Evolutionary conservation across 139 green algal species (phyloP).

Genomic region (Zygnema circumcarinatum): DNA sequence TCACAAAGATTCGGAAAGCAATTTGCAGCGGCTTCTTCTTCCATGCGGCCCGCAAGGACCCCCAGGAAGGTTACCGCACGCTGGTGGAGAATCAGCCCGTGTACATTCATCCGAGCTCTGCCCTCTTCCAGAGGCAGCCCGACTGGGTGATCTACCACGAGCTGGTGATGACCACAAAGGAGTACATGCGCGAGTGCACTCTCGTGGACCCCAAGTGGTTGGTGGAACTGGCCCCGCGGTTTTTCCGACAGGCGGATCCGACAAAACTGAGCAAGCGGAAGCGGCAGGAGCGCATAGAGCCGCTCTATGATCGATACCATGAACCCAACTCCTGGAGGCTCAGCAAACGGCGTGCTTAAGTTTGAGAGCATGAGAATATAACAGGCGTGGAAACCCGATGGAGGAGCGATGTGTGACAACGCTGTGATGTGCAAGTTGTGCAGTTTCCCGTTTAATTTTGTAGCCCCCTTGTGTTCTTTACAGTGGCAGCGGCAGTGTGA

Average conservation of each 20-base stretch:
- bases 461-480: not conserved
- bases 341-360: constrained; percentile 52
- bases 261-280: constrained; percentile 92
- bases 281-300: constrained; percentile 93
- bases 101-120: constrained; percentile 62
- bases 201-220: constrained; percentile 97
- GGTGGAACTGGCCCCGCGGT: constrained; percentile 93
- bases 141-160: constrained; percentile 91
- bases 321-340: constrained; percentile 74
- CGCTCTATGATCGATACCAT: constrained; percentile 91
- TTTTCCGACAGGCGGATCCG: constrained; percentile 93
- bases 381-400: too few relatives aligned
- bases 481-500: not conserved
- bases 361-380: not conserved
- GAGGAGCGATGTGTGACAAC: too few relatives aligned
- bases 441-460: not conserved
- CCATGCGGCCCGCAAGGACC: constrained; percentile 79
- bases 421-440: too few relatives aligned
- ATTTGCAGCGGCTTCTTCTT: constrained; percentile 72
- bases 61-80: constrained; percentile 83
- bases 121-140: constrained; percentile 80
- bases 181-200: constrained; percentile 75
- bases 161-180: constrained; percentile 69
- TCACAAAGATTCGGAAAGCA: constrained; percentile 84
- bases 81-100: constrained; percentile 83